Evolutionary conservation across 2,329 filamentous ascomycete species (phyloP).

Genomic region (Claviceps humidiphila): DNA sequence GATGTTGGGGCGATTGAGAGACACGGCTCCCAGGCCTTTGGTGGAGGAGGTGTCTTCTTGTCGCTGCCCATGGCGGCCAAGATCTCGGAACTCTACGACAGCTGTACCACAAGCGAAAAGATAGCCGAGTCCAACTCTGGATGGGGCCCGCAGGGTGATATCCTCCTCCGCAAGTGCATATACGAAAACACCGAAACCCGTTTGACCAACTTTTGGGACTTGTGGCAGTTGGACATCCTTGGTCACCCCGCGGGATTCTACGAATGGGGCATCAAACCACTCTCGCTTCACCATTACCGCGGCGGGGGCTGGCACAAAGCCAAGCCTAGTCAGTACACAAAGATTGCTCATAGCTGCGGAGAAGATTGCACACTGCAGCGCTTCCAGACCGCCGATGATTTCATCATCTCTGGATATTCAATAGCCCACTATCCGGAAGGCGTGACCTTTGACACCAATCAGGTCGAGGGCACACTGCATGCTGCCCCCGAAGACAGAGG

Average conservation of each 20-base stretch:
- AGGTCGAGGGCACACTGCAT: conserved; percentile 39
- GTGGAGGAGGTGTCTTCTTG: conserved; percentile 50
- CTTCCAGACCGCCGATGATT: conserved; percentile 40
- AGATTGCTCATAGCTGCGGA: conserved; percentile 45
- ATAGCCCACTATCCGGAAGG: conserved; percentile 42
- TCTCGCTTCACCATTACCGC: conserved; percentile 53
- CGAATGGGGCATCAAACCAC: conserved; percentile 45
- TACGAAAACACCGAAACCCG: conserved; percentile 48
- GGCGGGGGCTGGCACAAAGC: conserved; percentile 43
- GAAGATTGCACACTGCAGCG: conserved; percentile 47
- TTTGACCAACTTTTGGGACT: conserved; percentile 41
- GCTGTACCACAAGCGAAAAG: conserved; percentile 36
- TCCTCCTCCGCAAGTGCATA: conserved; percentile 48
- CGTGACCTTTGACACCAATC: conserved; percentile 34
- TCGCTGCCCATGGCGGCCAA: conserved; percentile 35
- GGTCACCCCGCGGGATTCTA: conserved; percentile 51
- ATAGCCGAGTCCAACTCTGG: conserved; percentile 41
- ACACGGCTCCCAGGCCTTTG: conserved; percentile 51
- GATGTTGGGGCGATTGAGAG: conserved; percentile 45
- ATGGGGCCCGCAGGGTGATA: conserved; percentile 48
- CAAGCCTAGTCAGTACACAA: conserved; percentile 41
- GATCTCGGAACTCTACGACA: conserved; percentile 30
- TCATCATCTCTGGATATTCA: conserved; percentile 46
- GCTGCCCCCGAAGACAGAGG: conserved; percentile 34
- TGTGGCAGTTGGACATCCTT: conserved; percentile 49